Evolutionary conservation across 2,329 filamentous ascomycete genomes (phyloP).

Genomic region (Microdochium paspali): DNA sequence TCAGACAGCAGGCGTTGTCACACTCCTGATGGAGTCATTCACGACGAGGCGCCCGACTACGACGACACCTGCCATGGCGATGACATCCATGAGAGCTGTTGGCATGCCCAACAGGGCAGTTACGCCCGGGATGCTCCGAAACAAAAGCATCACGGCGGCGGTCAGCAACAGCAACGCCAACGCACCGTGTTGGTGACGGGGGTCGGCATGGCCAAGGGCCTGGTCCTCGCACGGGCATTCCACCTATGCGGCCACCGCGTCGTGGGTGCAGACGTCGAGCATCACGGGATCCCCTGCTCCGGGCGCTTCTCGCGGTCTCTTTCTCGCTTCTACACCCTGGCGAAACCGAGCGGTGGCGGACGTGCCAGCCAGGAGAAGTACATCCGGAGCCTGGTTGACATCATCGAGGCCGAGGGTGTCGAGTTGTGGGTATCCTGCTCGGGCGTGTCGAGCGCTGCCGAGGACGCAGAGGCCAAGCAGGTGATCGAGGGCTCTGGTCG

Average conservation of each 20-base stretch:
- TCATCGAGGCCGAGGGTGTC: conserved; percentile 50
- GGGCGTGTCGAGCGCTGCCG: conserved; percentile 53
- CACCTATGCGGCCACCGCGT: conserved; percentile 57
- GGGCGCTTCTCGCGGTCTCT: conserved; percentile 52
- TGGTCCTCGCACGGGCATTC: conserved; percentile 57
- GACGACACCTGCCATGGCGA: background rate
- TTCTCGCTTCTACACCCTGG: conserved; percentile 39
- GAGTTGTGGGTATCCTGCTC: conserved; percentile 70
- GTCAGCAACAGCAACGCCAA: conserved; percentile 1
- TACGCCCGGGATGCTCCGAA: background rate
- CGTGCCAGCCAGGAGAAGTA: conserved; percentile 42
- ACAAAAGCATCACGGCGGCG: background rate
- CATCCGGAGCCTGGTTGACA: conserved; percentile 42
- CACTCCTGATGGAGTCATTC: background rate
- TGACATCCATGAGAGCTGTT: background rate
- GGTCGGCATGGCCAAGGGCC: conserved; percentile 62
- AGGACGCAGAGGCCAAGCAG: conserved; percentile 58
- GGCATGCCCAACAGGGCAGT: too few relatives aligned
- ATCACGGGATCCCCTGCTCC: conserved; percentile 31
- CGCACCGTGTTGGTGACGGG: conserved; percentile 60
- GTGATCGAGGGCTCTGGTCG: conserved; percentile 44
- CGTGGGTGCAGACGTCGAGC: conserved; percentile 58
- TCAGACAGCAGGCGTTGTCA: background rate
- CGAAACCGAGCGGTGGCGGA: conserved; percentile 15
- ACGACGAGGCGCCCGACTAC: background rate